Conservation (phyloP, 495 filamentous ascomycete genomes). For the Hypoxylon perforatum region DNA sequence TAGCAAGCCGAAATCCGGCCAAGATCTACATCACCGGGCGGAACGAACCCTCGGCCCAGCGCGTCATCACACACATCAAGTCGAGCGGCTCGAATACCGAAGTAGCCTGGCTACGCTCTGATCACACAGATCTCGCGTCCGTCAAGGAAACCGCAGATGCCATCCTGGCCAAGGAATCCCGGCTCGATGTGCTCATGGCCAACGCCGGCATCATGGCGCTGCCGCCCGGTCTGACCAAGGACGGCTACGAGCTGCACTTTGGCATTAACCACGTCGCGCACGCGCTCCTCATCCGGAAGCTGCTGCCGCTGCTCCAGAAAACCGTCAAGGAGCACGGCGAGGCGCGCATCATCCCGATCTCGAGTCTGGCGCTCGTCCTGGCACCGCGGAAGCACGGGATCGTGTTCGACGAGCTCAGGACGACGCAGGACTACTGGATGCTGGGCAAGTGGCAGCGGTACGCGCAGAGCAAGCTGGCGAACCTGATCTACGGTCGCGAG, state of each 20-base stretch:
- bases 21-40: conserved; percentile 56
- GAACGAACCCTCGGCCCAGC: conserved; percentile 52
- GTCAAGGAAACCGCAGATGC: conserved; percentile 52
- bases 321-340: conserved; percentile 55
- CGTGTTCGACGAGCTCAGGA: conserved; percentile 51
- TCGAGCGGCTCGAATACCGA: conserved; percentile 42
- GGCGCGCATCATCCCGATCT: conserved; percentile 52
- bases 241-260: conserved; percentile 73
- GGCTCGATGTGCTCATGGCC: conserved; percentile 67
- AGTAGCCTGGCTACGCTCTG: conserved; percentile 52
- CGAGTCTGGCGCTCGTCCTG: conserved; percentile 45
- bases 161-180: conserved; percentile 43
- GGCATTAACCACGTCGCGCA: conserved; percentile 75
- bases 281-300: conserved; percentile 67
- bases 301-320: conserved; percentile 64
- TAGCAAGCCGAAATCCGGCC: conserved; percentile 57
- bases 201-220: conserved; percentile 73
- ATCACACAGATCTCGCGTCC: conserved; percentile 53
- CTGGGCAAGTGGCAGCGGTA: no score
- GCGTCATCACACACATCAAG: conserved; percentile 23
- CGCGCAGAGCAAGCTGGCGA: no score
- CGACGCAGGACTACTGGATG: conserved; percentile 39
- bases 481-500: no score
- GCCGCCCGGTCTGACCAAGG: conserved; percentile 59
- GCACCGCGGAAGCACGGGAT: conserved; percentile 48